A percentile compares a stretch with the other conserved stretches of the same genome.
Conservation (phyloP, 805 yeast species). For the Ogataea thermomethanolica region DNA sequence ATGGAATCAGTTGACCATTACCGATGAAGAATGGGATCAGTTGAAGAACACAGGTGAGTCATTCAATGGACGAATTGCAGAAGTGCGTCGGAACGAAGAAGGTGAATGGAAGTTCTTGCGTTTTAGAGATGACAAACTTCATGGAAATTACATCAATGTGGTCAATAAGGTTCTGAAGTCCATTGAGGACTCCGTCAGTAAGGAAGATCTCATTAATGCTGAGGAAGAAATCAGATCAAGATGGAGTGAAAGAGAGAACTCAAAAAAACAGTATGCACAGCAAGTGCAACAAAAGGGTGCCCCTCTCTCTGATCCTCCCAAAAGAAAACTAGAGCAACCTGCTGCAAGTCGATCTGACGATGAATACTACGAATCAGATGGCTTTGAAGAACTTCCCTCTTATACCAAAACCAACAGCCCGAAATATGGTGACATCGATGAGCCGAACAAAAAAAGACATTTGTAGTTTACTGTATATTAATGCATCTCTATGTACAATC, state of each 20-base stretch:
- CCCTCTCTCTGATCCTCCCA: conserved; percentile 3
- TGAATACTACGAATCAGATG: conserved; percentile 34
- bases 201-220: conserved; percentile 65
- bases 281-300: conserved; percentile 20
- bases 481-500: conserved; percentile 14
- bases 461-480: conserved; percentile 12
- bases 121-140: conserved; percentile 87
- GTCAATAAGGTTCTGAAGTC: conserved; percentile 81
- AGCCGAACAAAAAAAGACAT: conserved; percentile 16
- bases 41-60: conserved; percentile 73
- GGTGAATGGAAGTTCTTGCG: conserved; percentile 82
- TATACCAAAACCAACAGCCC: conserved; percentile 27
- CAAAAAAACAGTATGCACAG: conserved; percentile 24
- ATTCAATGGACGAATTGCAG: conserved; percentile 83
- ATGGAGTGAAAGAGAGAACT: conserved; percentile 59
- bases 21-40: conserved; percentile 76
- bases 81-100: conserved; percentile 64
- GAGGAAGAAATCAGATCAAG: conserved; percentile 52
- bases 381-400: conserved; percentile 36
- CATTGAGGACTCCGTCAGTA: conserved; percentile 80
- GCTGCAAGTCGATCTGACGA: conserved; percentile 20
- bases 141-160: conserved; percentile 80
- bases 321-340: conserved; percentile 7
- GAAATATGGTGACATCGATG: conserved; percentile 26
- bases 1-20: conserved; percentile 60